These are phyloP conservation scores for Limtongozyma cylindracea DNA, from an alignment of 805 yeast genomes.

Conservation along the genomic window DNA sequence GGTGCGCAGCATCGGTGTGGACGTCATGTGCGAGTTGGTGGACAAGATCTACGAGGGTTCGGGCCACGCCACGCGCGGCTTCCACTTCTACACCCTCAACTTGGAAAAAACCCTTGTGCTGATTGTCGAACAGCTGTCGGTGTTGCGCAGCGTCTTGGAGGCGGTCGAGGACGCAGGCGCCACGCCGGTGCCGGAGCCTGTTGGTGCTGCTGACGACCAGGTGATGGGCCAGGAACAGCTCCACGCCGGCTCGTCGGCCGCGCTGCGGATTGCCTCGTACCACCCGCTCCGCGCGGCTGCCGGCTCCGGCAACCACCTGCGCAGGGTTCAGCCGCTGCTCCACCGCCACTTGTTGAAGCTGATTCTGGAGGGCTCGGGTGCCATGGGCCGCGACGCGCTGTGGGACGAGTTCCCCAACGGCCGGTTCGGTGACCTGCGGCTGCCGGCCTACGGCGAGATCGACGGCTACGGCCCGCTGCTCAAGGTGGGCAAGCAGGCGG, in stretches of 20 bases:
- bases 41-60: conserved; percentile 22
- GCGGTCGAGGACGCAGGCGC: conserved; percentile 9
- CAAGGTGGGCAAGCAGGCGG: conserved; percentile 51
- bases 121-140: conserved; percentile 38
- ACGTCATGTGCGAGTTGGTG: conserved; percentile 37
- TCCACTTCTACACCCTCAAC: conserved; percentile 83
- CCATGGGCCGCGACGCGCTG: conserved; percentile 68
- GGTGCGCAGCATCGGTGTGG: conserved; percentile 68
- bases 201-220: conserved; percentile 12
- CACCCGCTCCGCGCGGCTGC: conserved; percentile 1
- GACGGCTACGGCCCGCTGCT: conserved; percentile 92
- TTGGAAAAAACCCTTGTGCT: conserved; percentile 82
- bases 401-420: conserved; percentile 98
- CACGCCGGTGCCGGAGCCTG: conserved; percentile 6
- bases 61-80: conserved; percentile 55
- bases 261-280: conserved; percentile 5
- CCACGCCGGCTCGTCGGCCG: conserved; percentile 4
- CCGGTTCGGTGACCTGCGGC: conserved; percentile 81
- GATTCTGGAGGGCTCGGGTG: conserved; percentile 66
- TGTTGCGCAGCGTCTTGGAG: conserved; percentile 18
- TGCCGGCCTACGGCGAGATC: conserved; percentile 95
- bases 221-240: conserved; percentile 3
- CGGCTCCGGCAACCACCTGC: conserved; percentile 5
- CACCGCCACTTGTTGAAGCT: conserved; percentile 42
- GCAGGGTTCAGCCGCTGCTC: too few relatives aligned